Base-by-base conservation (phyloP, 495 filamentous ascomycete species). In the Immersiella caudata region DNA sequence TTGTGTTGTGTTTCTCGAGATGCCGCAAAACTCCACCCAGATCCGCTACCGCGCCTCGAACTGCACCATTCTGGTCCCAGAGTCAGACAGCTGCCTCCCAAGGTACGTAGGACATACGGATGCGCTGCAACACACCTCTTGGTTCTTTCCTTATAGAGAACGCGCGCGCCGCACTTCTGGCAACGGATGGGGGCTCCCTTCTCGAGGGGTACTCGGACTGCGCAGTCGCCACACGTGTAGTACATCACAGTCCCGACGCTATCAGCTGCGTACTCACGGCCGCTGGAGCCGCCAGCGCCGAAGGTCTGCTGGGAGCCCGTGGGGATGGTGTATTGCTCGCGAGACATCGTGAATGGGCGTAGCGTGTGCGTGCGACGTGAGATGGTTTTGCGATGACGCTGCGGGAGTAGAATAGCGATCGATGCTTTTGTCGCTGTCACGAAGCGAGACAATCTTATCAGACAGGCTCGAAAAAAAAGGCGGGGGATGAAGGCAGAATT, bases 141-240 rank as follows among this genome's bases (percentile, higher is more conserved):
- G 35, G 95, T 99, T 72, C 95, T 81, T 87, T 97, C 92, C 86
- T 99, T 99, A 79, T 97, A 97, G 67, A 99, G 81, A 60, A 99
- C 93, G 67, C 95, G 90, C 75, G 97, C 93, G 25, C 95, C 96
- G 76, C 95, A 99, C 79, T 94, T 93, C 80, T 94, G 92, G 83
- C 95, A 99, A 26, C 95, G 88, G 71, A 98, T 96, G 63, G 91
- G 89, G 71, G 96, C 93, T 64, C 88, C 92, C 67, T 90, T 86
- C 79, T 92, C 91, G 71, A 98, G 82, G 9, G 88, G 84, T 22
- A 97, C 92, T 66, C 90, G 89, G 62, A 86, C 80, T 65, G 91
- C 91, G 84, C 95, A 99, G 81, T 97, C 93, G 76, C 93, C 95
- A 83, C 95, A 99, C 60, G 91, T 84, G 83, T 99, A 99, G 71